phyloP scores from a whole-genome alignment of 2,329 filamentous ascomycete genomes.

The Orbilia javanica region DNA sequence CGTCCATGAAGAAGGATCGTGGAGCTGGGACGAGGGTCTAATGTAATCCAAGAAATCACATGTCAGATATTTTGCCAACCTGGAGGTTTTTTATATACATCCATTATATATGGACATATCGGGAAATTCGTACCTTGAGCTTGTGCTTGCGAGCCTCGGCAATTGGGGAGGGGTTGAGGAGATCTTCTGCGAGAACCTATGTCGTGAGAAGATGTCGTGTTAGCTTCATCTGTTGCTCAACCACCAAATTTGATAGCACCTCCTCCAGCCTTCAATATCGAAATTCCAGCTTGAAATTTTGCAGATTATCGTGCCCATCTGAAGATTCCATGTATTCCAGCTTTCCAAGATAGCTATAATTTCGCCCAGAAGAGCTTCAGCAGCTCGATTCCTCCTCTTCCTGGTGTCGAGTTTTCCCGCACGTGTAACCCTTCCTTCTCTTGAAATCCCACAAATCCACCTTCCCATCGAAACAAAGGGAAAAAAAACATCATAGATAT shows the following conservation, averaged over 20 bases:
- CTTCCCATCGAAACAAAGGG: conserved; percentile 21
- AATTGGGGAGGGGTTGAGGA: conserved; percentile 97
- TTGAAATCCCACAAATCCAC: conserved; percentile 30
- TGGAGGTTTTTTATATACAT: conserved; percentile 24
- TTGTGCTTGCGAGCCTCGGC: conserved; percentile 99
- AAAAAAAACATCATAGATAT: too few species aligned
- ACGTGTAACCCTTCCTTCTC: conserved; percentile 38
- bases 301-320: conserved; percentile 4
- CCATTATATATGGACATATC: conserved; percentile 21
- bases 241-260: conserved; percentile 12
- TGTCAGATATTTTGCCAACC: conserved; percentile 34
- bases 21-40: conserved; percentile 94
- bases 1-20: conserved; percentile 99
- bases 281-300: conserved; percentile 5
- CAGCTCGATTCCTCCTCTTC: conserved; percentile 21
- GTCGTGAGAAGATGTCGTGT: conserved; percentile 58
- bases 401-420: not conserved
- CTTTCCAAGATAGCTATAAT: not conserved
- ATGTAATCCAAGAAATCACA: conserved; percentile 56
- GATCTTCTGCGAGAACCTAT: conserved; percentile 99
- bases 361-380: conserved; percentile 2
- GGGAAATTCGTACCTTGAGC: conserved; percentile 84
- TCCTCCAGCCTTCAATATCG: not conserved
- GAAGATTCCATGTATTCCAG: conserved; percentile 2
- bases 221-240: conserved; percentile 25